These are phyloP conservation scores for Cryptococcus sp. DNA, from an alignment of 1,284 basidiomycete genomes.

Conservation along the genomic window DNA sequence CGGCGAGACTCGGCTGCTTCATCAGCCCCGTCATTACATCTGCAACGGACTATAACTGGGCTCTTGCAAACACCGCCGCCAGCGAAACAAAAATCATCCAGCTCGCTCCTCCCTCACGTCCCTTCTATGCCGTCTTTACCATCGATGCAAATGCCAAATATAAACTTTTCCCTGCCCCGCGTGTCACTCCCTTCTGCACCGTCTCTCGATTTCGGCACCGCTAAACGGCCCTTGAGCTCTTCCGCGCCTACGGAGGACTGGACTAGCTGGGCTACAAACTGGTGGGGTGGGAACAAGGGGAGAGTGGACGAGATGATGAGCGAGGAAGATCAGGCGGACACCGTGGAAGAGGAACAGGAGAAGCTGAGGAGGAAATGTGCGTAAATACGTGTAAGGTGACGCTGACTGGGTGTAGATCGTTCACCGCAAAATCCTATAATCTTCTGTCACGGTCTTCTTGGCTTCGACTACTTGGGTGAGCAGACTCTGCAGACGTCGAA, in stretches of 20 bases:
- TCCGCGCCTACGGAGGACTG: conserved; percentile 30
- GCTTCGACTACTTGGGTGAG: conserved; percentile 64
- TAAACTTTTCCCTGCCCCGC: conserved; percentile 14
- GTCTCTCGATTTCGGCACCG: conserved; percentile 8
- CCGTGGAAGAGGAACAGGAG: conserved; percentile 60
- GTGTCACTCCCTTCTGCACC: conserved; percentile 14
- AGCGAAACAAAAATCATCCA: conserved; percentile 4
- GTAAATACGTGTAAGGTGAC: conserved; percentile 34
- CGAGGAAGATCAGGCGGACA: conserved; percentile 63
- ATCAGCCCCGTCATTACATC: conserved; percentile 34
- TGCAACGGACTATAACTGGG: conserved; percentile 48
- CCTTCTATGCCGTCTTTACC: conserved; percentile 16
- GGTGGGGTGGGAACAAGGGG: conserved; percentile 56
- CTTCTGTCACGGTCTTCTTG: conserved; percentile 90
- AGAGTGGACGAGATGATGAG: conserved; percentile 62
- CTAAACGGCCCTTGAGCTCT: conserved; percentile 26
- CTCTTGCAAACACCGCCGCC: conserved; percentile 23
- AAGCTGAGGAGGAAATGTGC: conserved; percentile 70
- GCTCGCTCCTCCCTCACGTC: conserved; percentile 18
- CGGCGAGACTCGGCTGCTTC: conserved; percentile 14
- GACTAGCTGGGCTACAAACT: conserved; percentile 37
- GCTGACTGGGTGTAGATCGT: conserved; percentile 54
- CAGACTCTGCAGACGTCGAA: neutral
- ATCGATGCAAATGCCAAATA: conserved; percentile 5
- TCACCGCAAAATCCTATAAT: conserved; percentile 80